Percentiles rank a stretch among this genome's conserved stretches.
These are phyloP conservation scores for Mediolabrus comicus DNA, from an alignment of 108 stramenopile species.

Conservation along the genomic window DNA sequence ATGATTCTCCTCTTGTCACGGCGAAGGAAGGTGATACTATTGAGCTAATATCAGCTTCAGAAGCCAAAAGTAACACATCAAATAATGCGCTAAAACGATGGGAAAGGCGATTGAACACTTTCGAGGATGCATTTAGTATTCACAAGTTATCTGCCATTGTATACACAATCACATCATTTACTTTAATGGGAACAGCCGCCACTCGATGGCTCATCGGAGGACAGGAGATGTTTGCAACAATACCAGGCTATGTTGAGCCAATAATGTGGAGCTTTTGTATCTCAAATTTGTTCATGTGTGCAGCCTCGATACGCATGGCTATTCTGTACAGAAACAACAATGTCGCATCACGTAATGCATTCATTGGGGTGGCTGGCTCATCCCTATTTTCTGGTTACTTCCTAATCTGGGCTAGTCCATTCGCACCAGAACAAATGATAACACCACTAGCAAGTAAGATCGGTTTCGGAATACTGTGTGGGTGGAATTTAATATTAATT, in stretches of 20 bases:
- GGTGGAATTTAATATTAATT: conserved; percentile 16
- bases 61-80: too few species aligned
- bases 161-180: conserved; percentile 16
- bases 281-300: conserved; percentile 34
- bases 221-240: conserved; percentile 3
- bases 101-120: conserved; percentile 22
- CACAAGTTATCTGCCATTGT: conserved; percentile 29
- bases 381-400: conserved; percentile 39
- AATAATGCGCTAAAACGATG: neutral
- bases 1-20: too few species aligned
- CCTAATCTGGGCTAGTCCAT: conserved; percentile 36
- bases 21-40: too few species aligned
- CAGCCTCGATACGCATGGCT: conserved; percentile 29
- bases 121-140: conserved; percentile 25
- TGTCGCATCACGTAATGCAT: conserved; percentile 29
- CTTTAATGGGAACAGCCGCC: conserved; percentile 18
- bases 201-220: neutral
- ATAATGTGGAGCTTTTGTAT: conserved; percentile 14
- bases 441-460: neutral
- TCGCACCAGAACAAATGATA: conserved; percentile 4
- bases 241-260: conserved; percentile 12
- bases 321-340: conserved; percentile 27
- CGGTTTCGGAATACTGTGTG: conserved; percentile 11
- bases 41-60: too few species aligned
- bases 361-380: conserved; percentile 32